These are phyloP conservation scores for Pisolithus thermaeus DNA, from an alignment of 1,284 basidiomycete species.

Conservation along the genomic window DNA sequence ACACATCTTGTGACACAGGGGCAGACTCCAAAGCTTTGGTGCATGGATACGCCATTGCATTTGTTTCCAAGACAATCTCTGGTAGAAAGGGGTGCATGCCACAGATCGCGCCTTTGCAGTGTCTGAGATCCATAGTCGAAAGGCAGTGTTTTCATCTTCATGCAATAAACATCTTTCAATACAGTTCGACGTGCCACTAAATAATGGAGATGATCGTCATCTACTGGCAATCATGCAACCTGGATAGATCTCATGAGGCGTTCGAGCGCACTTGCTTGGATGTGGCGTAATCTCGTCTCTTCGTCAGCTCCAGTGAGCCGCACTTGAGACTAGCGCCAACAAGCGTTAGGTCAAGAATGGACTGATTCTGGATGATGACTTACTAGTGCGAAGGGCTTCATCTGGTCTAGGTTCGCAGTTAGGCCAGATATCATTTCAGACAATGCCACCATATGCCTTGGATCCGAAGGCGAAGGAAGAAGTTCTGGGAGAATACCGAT, in stretches of 20 bases:
- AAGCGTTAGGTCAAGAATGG: neutral
- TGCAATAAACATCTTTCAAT: constrained; percentile 8
- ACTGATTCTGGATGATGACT: constrained; percentile 21
- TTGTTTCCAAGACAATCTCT: too few relatives aligned
- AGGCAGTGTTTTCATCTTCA: too few relatives aligned
- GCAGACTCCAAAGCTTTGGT: too few relatives aligned
- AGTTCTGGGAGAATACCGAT: constrained; percentile 70
- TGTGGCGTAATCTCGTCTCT: constrained; percentile 44
- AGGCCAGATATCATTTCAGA: constrained; percentile 68
- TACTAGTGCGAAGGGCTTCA: constrained; percentile 57
- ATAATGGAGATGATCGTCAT: neutral
- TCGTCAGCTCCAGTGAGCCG: constrained; percentile 42
- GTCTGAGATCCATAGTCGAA: too few relatives aligned
- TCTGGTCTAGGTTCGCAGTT: constrained; percentile 53
- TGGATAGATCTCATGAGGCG: constrained; percentile 39
- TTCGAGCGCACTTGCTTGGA: constrained; percentile 44
- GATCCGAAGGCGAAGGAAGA: constrained; percentile 48
- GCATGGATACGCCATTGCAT: too few relatives aligned
- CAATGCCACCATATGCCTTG: constrained; percentile 61
- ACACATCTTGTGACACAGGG: too few relatives aligned
- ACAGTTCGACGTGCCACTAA: constrained; percentile 11
- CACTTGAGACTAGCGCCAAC: constrained; percentile 38
- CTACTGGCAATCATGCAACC: constrained; percentile 17
- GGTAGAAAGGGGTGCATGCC: too few relatives aligned
- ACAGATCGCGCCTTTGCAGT: too few relatives aligned